Evolutionary conservation across 2,329 filamentous ascomycete genomes (phyloP).

Genomic region (Fusarium pseudograminearum): DNA sequence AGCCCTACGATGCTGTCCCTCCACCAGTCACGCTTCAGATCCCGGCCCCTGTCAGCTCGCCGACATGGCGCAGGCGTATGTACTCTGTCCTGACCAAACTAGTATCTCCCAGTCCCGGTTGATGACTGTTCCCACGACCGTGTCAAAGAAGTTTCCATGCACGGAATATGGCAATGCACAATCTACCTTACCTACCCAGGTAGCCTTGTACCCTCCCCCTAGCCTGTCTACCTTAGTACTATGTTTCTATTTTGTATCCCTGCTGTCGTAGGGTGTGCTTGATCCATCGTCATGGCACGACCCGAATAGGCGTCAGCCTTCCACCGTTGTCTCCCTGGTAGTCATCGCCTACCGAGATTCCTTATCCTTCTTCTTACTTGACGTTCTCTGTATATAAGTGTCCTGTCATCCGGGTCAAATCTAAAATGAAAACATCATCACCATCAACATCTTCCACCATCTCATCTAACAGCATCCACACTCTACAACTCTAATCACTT

Average conservation of each 20-base stretch:
- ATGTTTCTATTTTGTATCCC: conserved; percentile 44
- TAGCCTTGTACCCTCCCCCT: conserved; percentile 12
- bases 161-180: conserved; percentile 27
- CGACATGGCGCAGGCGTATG: conserved; percentile 41
- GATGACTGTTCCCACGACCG: conserved; percentile 29
- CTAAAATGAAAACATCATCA: conserved; percentile 27
- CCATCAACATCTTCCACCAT: conserved; percentile 19
- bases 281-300: conserved; percentile 36
- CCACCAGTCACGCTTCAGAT: conserved; percentile 33
- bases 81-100: neutral
- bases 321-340: neutral
- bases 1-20: conserved; percentile 37
- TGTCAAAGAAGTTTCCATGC: conserved; percentile 34
- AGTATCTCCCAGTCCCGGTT: neutral
- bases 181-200: conserved; percentile 5
- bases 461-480: conserved; percentile 23
- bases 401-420: conserved; percentile 11
- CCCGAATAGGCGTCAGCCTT: conserved; percentile 40
- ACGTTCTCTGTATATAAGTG: conserved; percentile 35
- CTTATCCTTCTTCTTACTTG: conserved; percentile 19
- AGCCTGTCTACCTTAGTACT: neutral
- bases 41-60: conserved; percentile 40
- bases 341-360: conserved; percentile 17
- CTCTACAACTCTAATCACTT: conserved; percentile 7
- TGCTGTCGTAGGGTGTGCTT: conserved; percentile 18